Base-by-base conservation (phyloP, 352 stramenopile species). In the Phytophthora gonapodyides region DNA sequence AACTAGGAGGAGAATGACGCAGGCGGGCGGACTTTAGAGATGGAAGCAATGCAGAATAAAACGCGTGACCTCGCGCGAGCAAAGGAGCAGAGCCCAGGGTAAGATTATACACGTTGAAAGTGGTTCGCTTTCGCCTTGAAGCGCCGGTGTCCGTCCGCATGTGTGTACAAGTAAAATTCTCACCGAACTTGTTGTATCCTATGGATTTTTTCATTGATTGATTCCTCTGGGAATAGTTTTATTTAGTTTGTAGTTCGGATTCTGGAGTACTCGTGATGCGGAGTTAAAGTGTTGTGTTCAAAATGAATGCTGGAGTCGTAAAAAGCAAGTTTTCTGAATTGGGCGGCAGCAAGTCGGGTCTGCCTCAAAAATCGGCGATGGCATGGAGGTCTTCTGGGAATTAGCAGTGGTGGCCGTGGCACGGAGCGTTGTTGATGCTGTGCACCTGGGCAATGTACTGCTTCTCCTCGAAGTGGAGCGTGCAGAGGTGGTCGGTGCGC, bases 401-500 rank as follows among this genome's bases (percentile, higher is more conserved):
- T 67, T 63, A 74, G 66, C 51, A 75, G 6, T 59, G 42, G 63
- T 50, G 42, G 33, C 69, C 48, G 21, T 68, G 64, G 55, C 54
- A 73, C 27, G 64, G 51, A 12, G 43, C 24, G 40, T 56, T 67
- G 57, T 42, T 58, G 54, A 30, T 24, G 21, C 19, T 60, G 40
- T 71, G 67, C 9, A 61, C 15, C 21, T 61, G 64, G 31, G 40
- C 21, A 34, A 71, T 73, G 49, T 73, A 70, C 36, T 80, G 72
- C 45, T 74, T 71, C 43, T 73, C 66, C 61, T 81, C 72, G 51
- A 77, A 81, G 63, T 84, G 75, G n/a, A 82, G 50, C 33, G 69
- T 82, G 65, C 76, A 86, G 31, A 82, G 56, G 59, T 82, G 77
- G 17, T 77, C 66, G 11, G 75, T 84, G 46, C 75, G 75, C 35